These are phyloP conservation scores for Chaetomium sp. DNA, from an alignment of 2,329 filamentous ascomycete species.

Conservation along the genomic window DNA sequence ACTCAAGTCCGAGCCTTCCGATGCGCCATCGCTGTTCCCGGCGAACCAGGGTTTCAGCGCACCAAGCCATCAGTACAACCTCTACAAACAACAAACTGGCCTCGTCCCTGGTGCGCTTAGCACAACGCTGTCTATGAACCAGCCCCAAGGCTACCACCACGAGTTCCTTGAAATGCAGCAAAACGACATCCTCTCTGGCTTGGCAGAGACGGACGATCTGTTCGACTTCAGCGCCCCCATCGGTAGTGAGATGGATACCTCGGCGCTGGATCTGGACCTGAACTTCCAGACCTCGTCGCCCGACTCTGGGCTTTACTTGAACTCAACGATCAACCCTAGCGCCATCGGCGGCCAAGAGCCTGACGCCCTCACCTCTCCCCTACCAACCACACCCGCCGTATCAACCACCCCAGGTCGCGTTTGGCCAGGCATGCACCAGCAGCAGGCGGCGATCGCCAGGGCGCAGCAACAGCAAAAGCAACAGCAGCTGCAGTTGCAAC, in stretches of 20 bases:
- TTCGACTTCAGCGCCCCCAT: slow-evolving; percentile 65
- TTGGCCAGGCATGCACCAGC: slow-evolving; percentile 91
- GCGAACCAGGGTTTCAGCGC: slow-evolving; percentile 58
- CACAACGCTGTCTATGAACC: slow-evolving; percentile 72
- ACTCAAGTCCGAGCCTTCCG: slow-evolving; percentile 49
- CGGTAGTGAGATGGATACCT: slow-evolving; percentile 29
- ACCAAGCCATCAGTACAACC: slow-evolving; percentile 90
- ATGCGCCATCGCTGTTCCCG: slow-evolving; percentile 44
- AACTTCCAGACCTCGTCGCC: slow-evolving; percentile 50
- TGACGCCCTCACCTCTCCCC: slow-evolving; percentile 37
- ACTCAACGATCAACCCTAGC: slow-evolving; percentile 61
- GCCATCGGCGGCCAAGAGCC: slow-evolving; percentile 60
- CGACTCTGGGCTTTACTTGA: slow-evolving; percentile 61
- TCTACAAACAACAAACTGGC: slow-evolving; percentile 92
- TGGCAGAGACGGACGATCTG: slow-evolving; percentile 49
- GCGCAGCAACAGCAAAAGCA: slow-evolving; percentile 63
- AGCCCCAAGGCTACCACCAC: slow-evolving; percentile 47
- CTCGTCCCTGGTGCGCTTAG: slow-evolving; percentile 78
- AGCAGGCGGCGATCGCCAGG: slow-evolving; percentile 68
- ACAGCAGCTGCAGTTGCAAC: slow-evolving; percentile 54
- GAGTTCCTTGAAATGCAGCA: slow-evolving; percentile 41
- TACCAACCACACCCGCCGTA: slow-evolving; percentile 39
- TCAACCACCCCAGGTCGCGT: slow-evolving; percentile 61
- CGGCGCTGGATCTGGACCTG: slow-evolving; percentile 63
- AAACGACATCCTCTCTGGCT: slow-evolving; percentile 29